A percentile compares a stretch with the other conserved stretches of the same genome.
phyloP scores from a whole-genome alignment of 306 rosid species.

The Notholithocarpus densiflorus region DNA sequence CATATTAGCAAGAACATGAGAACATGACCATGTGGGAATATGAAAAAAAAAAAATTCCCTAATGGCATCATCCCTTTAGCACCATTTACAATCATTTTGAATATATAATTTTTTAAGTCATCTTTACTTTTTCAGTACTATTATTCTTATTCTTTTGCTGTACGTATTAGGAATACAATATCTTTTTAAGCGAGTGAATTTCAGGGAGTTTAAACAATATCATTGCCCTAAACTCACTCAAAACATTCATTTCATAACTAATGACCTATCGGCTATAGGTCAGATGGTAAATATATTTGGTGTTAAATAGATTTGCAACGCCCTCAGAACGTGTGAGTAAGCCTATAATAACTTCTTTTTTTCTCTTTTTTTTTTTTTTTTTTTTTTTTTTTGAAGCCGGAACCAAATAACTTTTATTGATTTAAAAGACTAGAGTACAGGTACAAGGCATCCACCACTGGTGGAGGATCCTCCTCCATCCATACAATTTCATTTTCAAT shows the following conservation, averaged over 20 bases:
- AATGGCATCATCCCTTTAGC: not conserved
- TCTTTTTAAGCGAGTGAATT: not conserved
- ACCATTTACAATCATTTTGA: not conserved
- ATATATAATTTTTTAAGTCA: not conserved
- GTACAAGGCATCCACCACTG: too few relatives aligned
- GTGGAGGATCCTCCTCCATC: too few relatives aligned
- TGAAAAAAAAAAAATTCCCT: too few relatives aligned
- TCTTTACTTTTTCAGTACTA: not conserved
- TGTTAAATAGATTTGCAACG: too few relatives aligned
- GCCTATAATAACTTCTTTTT: too few relatives aligned
- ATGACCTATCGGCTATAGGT: not conserved
- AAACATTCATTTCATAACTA: not conserved
- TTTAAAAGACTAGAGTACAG: too few relatives aligned
- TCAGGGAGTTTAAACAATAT: not conserved
- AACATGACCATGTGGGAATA: slow-evolving; percentile 36
- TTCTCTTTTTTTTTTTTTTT: too few relatives aligned
- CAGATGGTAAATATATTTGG: too few relatives aligned
- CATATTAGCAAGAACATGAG: slow-evolving; percentile 2
- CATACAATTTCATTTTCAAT: too few relatives aligned
- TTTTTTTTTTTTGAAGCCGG: too few relatives aligned
- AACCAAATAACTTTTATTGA: too few relatives aligned
- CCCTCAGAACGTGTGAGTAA: too few relatives aligned
- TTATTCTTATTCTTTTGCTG: not conserved
- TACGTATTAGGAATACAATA: not conserved
- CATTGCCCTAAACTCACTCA: not conserved